These are phyloP conservation scores for Candida pseudocylindracea DNA, from an alignment of 1,139 yeast species.

Conservation along the genomic window DNA sequence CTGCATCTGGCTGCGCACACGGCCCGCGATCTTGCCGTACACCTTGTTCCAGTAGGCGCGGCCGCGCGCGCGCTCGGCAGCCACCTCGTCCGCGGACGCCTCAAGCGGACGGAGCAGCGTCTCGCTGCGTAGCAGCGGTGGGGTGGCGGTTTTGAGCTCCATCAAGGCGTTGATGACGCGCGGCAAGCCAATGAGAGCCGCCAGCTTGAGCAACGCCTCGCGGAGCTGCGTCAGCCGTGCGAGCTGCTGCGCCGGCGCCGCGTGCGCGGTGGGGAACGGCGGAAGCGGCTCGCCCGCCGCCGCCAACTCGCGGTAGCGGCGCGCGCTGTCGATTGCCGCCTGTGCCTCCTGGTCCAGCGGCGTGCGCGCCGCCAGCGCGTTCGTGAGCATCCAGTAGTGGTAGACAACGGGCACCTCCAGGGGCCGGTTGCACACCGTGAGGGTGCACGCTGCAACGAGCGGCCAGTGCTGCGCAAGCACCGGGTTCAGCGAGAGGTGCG, in stretches of 20 bases:
- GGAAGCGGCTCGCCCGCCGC: no score
- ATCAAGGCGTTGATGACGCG: slow-evolving; percentile 63
- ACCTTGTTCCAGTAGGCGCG: slow-evolving; percentile 51
- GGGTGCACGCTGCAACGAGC: neutral
- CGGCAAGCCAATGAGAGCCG: slow-evolving; percentile 70
- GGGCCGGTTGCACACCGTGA: slow-evolving; percentile 1
- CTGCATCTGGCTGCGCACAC: slow-evolving; percentile 47
- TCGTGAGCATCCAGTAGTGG: neutral
- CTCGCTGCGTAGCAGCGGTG: slow-evolving; percentile 7
- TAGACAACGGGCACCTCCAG: neutral
- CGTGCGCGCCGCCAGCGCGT: no score
- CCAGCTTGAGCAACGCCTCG: slow-evolving; percentile 56
- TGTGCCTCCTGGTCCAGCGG: no score
- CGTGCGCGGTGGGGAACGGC: no score
- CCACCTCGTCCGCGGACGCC: slow-evolving; percentile 17
- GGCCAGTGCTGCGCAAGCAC: neutral
- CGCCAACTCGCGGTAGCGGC: no score
- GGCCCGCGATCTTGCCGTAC: slow-evolving; percentile 43
- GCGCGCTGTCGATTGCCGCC: no score
- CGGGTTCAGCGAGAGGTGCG: neutral
- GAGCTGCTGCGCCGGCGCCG: no score
- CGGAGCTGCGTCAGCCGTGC: slow-evolving; percentile 11
- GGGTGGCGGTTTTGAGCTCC: slow-evolving; percentile 43
- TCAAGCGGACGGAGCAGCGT: slow-evolving; percentile 14
- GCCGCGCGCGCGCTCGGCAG: slow-evolving; percentile 27